Evolutionary conservation across 306 rosid genomes (phyloP).

Genomic region (Gleditsia sinensis): DNA sequence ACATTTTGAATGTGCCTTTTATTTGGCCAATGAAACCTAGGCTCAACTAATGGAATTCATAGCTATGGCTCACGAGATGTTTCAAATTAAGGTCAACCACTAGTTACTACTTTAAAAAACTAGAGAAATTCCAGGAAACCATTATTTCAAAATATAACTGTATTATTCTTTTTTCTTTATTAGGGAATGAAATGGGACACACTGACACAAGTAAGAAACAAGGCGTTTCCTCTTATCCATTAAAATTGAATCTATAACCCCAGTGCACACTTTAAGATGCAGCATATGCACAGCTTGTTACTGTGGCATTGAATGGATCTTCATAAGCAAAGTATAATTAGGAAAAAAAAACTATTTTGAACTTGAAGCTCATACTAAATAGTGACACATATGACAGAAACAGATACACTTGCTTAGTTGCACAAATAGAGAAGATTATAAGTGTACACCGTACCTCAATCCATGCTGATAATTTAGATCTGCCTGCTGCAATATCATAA

Average conservation of each 20-base stretch:
- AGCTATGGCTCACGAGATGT: background rate
- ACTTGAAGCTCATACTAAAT: background rate
- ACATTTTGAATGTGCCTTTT: background rate
- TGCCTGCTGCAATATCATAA: slow-evolving; percentile 65
- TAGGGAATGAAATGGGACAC: background rate
- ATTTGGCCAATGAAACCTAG: background rate
- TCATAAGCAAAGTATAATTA: background rate
- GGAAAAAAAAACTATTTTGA: background rate
- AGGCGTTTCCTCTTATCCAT: background rate
- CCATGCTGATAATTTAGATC: slow-evolving; percentile 74
- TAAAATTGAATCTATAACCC: background rate
- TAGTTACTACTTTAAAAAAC: background rate
- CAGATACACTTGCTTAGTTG: background rate
- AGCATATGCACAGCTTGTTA: background rate
- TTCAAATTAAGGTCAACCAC: background rate
- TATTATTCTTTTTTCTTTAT: too few relatives aligned
- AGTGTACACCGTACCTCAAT: slow-evolving; percentile 51
- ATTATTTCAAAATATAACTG: background rate
- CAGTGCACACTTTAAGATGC: background rate
- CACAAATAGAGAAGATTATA: background rate
- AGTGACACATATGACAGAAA: background rate
- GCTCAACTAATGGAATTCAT: background rate
- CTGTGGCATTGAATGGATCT: background rate
- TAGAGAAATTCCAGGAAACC: background rate
- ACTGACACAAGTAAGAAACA: too few relatives aligned